Evolutionary conservation across 345 rosid species (phyloP).

Genomic region (Arabidopsis suecica): DNA sequence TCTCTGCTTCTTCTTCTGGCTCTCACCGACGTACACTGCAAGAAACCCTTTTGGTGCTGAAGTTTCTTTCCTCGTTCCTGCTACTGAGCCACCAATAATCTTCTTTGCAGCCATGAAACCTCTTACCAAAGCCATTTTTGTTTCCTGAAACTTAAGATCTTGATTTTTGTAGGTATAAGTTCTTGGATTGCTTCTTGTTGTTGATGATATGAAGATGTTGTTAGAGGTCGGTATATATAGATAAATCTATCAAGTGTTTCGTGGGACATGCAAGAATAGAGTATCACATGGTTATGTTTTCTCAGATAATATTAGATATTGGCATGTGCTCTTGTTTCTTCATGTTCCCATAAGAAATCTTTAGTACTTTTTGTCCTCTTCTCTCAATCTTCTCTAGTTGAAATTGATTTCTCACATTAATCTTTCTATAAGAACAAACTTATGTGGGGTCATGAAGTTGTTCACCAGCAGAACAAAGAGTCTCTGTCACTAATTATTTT

Average conservation of each 20-base stretch:
- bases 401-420: slow-evolving; percentile 2
- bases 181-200: slow-evolving; percentile 9
- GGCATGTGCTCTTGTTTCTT: slow-evolving; percentile 37
- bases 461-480: slow-evolving; percentile 25
- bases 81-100: slow-evolving; percentile 44
- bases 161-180: neutral
- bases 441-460: slow-evolving; percentile 34
- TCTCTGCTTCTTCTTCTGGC: slow-evolving; percentile 46
- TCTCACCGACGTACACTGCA: slow-evolving; percentile 59
- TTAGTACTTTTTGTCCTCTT: slow-evolving; percentile 19
- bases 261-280: slow-evolving; percentile 27
- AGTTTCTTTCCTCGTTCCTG: slow-evolving; percentile 21
- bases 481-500: slow-evolving; percentile 18
- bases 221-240: slow-evolving; percentile 22
- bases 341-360: neutral
- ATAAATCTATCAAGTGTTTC: neutral
- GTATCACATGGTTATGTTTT: slow-evolving; percentile 36
- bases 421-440: slow-evolving; percentile 4
- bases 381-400: slow-evolving; percentile 3
- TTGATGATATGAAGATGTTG: slow-evolving; percentile 23
- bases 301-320: neutral
- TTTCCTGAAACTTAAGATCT: neutral
- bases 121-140: slow-evolving; percentile 23
- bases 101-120: slow-evolving; percentile 36
- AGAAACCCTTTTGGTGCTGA: slow-evolving; percentile 50